These are phyloP conservation scores for Oryza glumipatula DNA, from an alignment of 176 grass and related monocot genomes.

Conservation along the genomic window DNA sequence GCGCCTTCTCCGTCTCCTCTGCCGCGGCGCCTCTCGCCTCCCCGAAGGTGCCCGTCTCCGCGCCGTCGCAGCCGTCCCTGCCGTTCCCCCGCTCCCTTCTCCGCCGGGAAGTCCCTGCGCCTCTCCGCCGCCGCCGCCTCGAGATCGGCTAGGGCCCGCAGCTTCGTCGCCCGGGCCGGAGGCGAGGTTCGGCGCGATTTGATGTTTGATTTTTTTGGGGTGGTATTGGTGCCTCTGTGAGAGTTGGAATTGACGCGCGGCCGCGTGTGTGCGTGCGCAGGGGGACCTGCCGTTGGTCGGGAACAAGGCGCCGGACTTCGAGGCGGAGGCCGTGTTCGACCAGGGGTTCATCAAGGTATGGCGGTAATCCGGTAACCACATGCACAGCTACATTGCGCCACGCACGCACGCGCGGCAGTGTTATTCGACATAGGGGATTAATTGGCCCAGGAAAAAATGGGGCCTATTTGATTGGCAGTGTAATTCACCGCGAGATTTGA, in stretches of 20 bases:
- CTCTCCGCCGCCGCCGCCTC: neutral
- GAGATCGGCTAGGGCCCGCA: slow-evolving; percentile 41
- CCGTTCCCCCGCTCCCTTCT: slow-evolving; percentile 26
- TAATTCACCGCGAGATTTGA: neutral
- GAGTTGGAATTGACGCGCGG: neutral
- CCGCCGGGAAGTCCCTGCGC: slow-evolving; percentile 16
- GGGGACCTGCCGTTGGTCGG: slow-evolving; percentile 66
- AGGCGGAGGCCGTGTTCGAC: slow-evolving; percentile 78
- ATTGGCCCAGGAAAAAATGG: neutral
- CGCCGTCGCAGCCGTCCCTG: slow-evolving; percentile 7
- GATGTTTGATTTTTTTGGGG: neutral
- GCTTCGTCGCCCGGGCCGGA: slow-evolving; percentile 44
- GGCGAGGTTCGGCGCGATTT: slow-evolving; percentile 32
- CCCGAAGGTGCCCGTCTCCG: slow-evolving; percentile 25
- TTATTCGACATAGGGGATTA: neutral
- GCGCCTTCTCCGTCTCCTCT: slow-evolving; percentile 46
- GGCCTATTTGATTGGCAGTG: neutral
- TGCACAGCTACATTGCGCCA: neutral
- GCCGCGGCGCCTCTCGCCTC: slow-evolving; percentile 27
- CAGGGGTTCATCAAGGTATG: slow-evolving; percentile 76
- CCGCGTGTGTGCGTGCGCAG: slow-evolving; percentile 36
- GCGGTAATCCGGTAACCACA: neutral
- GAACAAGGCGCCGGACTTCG: slow-evolving; percentile 75
- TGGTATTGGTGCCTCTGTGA: neutral
- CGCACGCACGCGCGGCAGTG: neutral